Evolutionary conservation across 1,284 basidiomycete genomes (phyloP).

Genomic region (Dichomitus squalens): DNA sequence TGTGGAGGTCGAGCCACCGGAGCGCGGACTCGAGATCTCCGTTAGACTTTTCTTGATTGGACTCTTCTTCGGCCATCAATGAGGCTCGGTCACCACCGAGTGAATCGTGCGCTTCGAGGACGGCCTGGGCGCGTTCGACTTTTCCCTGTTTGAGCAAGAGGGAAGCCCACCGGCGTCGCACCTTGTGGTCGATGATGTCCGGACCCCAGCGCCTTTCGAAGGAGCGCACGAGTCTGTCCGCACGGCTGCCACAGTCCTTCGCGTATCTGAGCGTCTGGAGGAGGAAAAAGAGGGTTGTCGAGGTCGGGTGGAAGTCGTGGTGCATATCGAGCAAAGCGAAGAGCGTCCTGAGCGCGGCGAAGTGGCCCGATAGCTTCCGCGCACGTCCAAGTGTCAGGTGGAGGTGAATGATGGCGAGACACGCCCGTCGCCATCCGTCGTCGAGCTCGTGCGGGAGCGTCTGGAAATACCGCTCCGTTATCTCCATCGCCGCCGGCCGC

Average conservation of each 20-base stretch:
- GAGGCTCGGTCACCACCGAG: constrained; percentile 23
- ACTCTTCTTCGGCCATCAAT: constrained; percentile 32
- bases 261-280: constrained; percentile 51
- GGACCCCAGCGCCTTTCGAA: constrained; percentile 59
- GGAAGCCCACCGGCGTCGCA: constrained; percentile 55
- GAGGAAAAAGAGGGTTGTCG: constrained; percentile 64
- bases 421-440: constrained; percentile 15
- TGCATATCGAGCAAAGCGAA: constrained; percentile 48
- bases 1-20: constrained; percentile 15
- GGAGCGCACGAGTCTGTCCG: constrained; percentile 42
- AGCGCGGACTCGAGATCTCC: constrained; percentile 13
- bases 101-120: constrained; percentile 22
- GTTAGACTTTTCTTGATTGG: constrained; percentile 24
- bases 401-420: constrained; percentile 37
- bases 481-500: constrained; percentile 27
- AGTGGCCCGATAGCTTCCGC: constrained; percentile 28
- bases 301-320: constrained; percentile 52
- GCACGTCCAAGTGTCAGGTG: constrained; percentile 27
- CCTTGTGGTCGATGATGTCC: constrained; percentile 53
- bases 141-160: constrained; percentile 66
- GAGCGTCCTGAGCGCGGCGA: constrained; percentile 39
- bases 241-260: constrained; percentile 54
- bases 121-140: constrained; percentile 44
- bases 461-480: constrained; percentile 31
- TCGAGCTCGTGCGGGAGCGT: constrained; percentile 26